phyloP scores from a whole-genome alignment of 2,329 filamentous ascomycete species.

The Cladosporium sp. region DNA sequence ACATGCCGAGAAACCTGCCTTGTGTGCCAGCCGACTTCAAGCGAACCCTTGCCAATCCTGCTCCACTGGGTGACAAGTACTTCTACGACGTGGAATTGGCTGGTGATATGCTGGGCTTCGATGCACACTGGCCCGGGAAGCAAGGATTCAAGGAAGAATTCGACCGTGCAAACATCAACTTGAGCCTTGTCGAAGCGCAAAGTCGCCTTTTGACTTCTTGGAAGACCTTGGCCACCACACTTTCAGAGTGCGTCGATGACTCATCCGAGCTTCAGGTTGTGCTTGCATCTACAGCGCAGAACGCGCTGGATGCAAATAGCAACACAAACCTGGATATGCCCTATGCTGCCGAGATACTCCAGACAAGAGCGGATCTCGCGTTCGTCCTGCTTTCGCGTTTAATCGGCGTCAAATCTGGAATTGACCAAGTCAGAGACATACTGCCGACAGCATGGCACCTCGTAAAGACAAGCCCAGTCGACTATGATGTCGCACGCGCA shows the following conservation, averaged over 20 bases:
- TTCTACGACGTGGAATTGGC: conserved; percentile 81
- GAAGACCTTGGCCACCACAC: conserved; percentile 81
- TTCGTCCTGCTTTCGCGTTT: conserved; percentile 79
- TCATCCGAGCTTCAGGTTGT: conserved; percentile 59
- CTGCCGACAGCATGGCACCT: conserved; percentile 59
- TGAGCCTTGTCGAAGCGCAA: conserved; percentile 90
- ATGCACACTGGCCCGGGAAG: conserved; percentile 69
- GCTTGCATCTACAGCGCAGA: conserved; percentile 69
- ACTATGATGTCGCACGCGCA: conserved; percentile 57
- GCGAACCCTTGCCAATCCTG: conserved; percentile 55
- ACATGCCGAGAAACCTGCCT: conserved; percentile 62
- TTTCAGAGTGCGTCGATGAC: conserved; percentile 60
- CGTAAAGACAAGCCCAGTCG: conserved; percentile 49
- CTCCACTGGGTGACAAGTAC: conserved; percentile 64
- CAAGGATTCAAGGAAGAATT: conserved; percentile 76
- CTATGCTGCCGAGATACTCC: conserved; percentile 75
- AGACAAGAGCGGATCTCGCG: conserved; percentile 73
- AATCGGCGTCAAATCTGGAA: conserved; percentile 50
- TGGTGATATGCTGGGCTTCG: conserved; percentile 69
- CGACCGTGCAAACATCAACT: conserved; percentile 79
- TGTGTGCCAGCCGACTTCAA: conserved; percentile 77
- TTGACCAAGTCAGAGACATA: conserved; percentile 50
- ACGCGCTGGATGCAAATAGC: conserved; percentile 76
- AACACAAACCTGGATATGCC: conserved; percentile 67
- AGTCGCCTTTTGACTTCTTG: conserved; percentile 81